Conservation (phyloP, 2,329 filamentous ascomycete species). For the Diaporthe velutina region DNA sequence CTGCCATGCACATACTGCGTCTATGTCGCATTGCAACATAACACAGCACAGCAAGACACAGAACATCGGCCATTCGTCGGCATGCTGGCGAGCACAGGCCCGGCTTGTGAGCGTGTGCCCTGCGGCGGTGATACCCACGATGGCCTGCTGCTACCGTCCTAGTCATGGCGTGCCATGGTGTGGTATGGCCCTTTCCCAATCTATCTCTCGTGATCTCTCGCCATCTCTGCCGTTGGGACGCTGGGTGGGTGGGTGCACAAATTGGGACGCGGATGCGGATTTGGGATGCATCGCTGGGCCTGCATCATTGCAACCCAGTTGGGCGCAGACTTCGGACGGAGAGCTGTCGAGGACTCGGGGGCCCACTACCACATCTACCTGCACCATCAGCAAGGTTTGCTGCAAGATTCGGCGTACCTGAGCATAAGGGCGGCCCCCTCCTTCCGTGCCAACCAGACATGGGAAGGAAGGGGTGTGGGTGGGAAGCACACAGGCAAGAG, state of each 20-base stretch:
- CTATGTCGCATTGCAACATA: conserved; percentile 16
- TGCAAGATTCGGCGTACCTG: conserved; percentile 20
- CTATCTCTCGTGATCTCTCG: conserved; percentile 22
- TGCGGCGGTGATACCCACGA: conserved; percentile 1
- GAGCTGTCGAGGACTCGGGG: conserved; percentile 2
- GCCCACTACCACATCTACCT: conserved; percentile 21
- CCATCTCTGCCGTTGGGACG: conserved; percentile 21
- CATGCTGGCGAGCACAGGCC: conserved; percentile 13
- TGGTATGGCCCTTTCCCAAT: conserved; percentile 20
- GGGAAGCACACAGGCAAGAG: neutral
- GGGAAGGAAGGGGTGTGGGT: neutral
- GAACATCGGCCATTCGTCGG: conserved; percentile 11
- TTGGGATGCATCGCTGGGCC: conserved; percentile 32
- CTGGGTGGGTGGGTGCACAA: conserved; percentile 19
- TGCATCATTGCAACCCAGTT: conserved; percentile 32
- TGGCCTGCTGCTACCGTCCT: conserved; percentile 14
- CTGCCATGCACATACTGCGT: conserved; percentile 3
- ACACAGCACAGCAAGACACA: conserved; percentile 12
- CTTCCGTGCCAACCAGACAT: conserved; percentile 20
- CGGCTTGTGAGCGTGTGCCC: neutral
- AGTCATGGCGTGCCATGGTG: conserved; percentile 23
- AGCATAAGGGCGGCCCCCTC: conserved; percentile 27
- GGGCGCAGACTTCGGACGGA: conserved; percentile 32
- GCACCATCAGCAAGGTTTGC: conserved; percentile 9
- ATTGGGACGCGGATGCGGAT: conserved; percentile 26